phyloP scores from a whole-genome alignment of 1,139 yeast genomes.

The Blastobotrys capitulatus region DNA sequence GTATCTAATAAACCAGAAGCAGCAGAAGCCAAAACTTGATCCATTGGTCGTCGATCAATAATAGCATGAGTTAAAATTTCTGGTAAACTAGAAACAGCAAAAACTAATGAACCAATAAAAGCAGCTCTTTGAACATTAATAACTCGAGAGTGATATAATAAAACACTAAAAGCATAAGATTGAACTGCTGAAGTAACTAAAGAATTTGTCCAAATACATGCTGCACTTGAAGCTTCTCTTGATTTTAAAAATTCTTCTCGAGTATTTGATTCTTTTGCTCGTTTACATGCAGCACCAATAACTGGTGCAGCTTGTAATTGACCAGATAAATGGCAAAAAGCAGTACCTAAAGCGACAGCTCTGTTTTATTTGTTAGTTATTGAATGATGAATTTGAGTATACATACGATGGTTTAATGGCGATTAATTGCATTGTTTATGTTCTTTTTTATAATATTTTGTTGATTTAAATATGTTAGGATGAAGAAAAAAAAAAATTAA shows the following conservation, averaged over 20 bases:
- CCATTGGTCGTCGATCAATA: constrained; percentile 35
- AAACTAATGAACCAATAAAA: constrained; percentile 37
- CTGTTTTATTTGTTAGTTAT: constrained; percentile 15
- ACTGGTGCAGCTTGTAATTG: constrained; percentile 37
- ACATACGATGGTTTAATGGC: constrained; percentile 12
- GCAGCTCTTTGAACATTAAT: constrained; percentile 38
- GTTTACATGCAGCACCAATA: constrained; percentile 37
- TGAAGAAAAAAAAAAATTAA: background rate
- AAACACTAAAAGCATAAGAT: constrained; percentile 40
- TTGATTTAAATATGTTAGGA: background rate
- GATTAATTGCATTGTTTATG: background rate
- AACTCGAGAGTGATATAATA: constrained; percentile 37
- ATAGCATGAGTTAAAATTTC: constrained; percentile 32
- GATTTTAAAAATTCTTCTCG: constrained; percentile 35
- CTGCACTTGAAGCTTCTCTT: constrained; percentile 37
- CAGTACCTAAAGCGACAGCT: constrained; percentile 40
- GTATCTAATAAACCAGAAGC: constrained; percentile 37
- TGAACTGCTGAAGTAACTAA: constrained; percentile 34
- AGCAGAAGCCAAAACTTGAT: constrained; percentile 33
- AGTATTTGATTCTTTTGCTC: constrained; percentile 32
- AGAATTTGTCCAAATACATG: constrained; percentile 33
- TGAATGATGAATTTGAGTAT: background rate
- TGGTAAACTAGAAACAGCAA: constrained; percentile 37
- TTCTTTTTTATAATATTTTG: background rate
- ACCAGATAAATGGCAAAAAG: constrained; percentile 35